Percentiles rank a stretch among this genome's conserved stretches.
Conservation (phyloP, 495 filamentous ascomycete genomes). For the Aspergillus homomorphus region DNA sequence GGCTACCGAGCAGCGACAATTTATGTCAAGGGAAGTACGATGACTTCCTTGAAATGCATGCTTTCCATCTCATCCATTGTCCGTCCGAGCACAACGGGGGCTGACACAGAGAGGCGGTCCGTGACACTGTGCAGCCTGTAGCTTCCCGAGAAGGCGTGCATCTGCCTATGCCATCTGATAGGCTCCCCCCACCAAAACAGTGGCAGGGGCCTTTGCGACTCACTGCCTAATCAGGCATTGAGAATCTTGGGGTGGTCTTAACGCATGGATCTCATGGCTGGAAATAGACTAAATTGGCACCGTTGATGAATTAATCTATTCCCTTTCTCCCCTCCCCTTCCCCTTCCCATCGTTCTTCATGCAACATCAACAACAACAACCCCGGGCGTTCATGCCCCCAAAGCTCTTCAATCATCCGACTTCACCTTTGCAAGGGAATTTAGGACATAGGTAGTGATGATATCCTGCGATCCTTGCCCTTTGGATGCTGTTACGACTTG, state of each 20-base stretch:
- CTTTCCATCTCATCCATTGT: conserved; percentile 2
- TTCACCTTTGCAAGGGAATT: neutral
- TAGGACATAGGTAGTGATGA: neutral
- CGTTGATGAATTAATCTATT: neutral
- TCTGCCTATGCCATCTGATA: conserved; percentile 14
- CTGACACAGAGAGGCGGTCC: conserved; percentile 27
- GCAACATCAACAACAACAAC: neutral
- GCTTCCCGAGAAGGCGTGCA: conserved; percentile 21
- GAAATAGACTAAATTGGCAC: neutral
- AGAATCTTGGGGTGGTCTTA: neutral
- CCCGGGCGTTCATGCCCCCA: neutral
- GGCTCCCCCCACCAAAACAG: neutral
- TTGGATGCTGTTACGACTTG: neutral
- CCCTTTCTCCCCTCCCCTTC: neutral
- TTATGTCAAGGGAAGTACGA: neutral
- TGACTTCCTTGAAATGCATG: neutral
- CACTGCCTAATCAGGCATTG: neutral
- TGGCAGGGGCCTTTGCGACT: neutral
- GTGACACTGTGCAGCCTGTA: conserved; percentile 28
- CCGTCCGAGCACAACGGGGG: conserved; percentile 19
- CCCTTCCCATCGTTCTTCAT: neutral
- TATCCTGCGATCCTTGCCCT: neutral
- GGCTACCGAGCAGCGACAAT: neutral
- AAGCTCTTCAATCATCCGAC: neutral
- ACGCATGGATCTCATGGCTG: neutral